Evolutionary conservation across 495 filamentous ascomycete species (phyloP), one percentile per base, ranked within the genome.

Genomic region (Cercophora sp.): DNA sequence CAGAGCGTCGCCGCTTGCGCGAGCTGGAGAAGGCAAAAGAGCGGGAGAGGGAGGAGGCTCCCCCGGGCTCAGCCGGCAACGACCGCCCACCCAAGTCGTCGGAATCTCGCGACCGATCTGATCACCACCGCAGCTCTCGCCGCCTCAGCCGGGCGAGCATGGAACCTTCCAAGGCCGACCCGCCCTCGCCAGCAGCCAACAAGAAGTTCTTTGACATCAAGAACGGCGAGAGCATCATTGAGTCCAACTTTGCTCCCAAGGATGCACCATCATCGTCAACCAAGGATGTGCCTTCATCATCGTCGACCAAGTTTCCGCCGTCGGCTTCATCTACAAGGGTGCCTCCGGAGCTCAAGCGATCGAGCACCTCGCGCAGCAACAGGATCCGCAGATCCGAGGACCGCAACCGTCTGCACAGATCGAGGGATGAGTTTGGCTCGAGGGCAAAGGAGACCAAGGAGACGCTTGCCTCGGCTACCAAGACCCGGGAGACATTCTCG

Each of bases 131-230:
- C 48, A 63, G 60, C 39, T 69, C 69, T 25, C 70, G 65, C 25
- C 62, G 68, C n/a, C 62, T 65, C 47, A 71, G 69, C 55, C 50
- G 66, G 13, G 44, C 56, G 22, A 57, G 63, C 54, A 64, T 57
- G 8, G 66, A 67, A 0, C 62, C 63, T 35, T 56, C 56, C 9
- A 36, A 49, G 11, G 24, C 49, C 0, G 51, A 56, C 5, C 43
- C 53, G 8, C 36, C 62, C 5, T 52, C 52, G 5, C 61, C 69
- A 3, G 49, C 67, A 6, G 47, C 59, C 16, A 66, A 44, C 55
- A 73, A 67, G 61, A 75, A 65, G 52, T 70, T 73, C 59, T 70
- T 71, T 29, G 66, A 70, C 48, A 50, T 68, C 13, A 71, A 67
- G 49, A 60, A 70, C 40, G 63, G 49, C 35, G 58, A 71, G 54